phyloP scores from a whole-genome alignment of 2,329 filamentous ascomycete genomes.

The Verticillium isaacii region DNA sequence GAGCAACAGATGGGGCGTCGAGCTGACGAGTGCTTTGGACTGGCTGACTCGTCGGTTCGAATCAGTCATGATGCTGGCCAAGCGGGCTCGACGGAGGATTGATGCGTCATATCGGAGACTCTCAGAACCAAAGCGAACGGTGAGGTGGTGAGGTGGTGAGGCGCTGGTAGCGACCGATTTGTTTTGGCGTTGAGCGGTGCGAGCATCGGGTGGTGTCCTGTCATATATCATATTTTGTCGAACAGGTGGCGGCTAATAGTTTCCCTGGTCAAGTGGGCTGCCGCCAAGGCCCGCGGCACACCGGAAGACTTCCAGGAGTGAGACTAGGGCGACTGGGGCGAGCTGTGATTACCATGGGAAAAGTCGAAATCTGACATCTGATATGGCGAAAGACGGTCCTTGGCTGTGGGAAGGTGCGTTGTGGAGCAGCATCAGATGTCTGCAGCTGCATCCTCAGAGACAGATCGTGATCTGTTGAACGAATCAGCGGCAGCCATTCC shows the following conservation, averaged over 20 bases:
- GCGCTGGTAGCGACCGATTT: not conserved
- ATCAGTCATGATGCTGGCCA: not conserved
- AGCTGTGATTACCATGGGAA: not conserved
- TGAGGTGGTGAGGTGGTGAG: not conserved
- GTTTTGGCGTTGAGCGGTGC: not conserved
- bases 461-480: not conserved
- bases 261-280: not conserved
- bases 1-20: too few relatives aligned
- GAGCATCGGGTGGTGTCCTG: not conserved
- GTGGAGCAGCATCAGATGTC: not conserved
- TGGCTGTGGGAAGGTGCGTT: not conserved
- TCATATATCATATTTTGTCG: not conserved
- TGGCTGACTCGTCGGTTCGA: not conserved
- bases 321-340: not conserved
- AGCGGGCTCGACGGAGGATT: not conserved
- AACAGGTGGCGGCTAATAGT: not conserved
- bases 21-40: too few relatives aligned
- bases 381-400: not conserved
- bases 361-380: not conserved
- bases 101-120: not conserved
- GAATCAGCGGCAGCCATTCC: not conserved
- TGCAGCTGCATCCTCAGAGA: not conserved
- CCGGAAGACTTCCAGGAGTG: not conserved
- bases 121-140: not conserved
- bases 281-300: not conserved